phyloP scores from a whole-genome alignment of 192 early-diverging fungal species.

The Paraglomus brasilianum region DNA sequence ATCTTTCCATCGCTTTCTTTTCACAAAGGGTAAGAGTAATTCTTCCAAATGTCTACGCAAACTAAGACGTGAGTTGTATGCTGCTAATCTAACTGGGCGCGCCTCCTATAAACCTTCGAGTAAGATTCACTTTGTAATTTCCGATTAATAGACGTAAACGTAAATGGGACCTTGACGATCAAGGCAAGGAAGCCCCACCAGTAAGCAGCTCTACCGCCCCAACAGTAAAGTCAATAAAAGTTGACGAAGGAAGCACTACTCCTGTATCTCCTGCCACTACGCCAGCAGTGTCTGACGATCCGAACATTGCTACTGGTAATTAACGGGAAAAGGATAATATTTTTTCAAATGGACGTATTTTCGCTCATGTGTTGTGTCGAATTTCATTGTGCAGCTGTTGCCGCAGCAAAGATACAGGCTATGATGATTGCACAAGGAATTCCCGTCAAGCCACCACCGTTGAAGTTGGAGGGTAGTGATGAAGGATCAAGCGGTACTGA shows the following conservation, averaged over 20 bases:
- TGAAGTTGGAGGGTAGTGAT: background rate
- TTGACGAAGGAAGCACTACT: slow-evolving; percentile 5
- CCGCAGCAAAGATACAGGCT: slow-evolving; percentile 54
- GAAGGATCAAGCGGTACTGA: background rate
- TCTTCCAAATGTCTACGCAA: no score
- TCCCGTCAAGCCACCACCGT: slow-evolving; percentile 21
- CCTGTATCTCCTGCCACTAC: slow-evolving; percentile 3
- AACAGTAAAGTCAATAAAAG: slow-evolving; percentile 22
- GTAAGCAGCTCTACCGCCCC: background rate
- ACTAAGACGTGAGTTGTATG: no score
- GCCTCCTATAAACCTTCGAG: no score
- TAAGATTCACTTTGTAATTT: no score
- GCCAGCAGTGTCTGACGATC: slow-evolving; percentile 2
- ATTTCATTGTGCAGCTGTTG: slow-evolving; percentile 37
- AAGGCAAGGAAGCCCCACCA: slow-evolving; percentile 33
- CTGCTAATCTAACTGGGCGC: no score
- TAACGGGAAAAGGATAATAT: background rate
- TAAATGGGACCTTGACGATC: slow-evolving; percentile 48
- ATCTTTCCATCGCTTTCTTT: no score
- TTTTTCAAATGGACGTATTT: background rate
- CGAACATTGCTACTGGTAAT: slow-evolving; percentile 22
- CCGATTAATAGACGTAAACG: slow-evolving; percentile 40
- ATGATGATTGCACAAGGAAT: slow-evolving; percentile 55
- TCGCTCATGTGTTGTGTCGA: background rate
- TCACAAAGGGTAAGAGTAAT: no score